Base-by-base conservation (phyloP, 176 grass and related monocot species). In the Urochloa ruziziensis region DNA sequence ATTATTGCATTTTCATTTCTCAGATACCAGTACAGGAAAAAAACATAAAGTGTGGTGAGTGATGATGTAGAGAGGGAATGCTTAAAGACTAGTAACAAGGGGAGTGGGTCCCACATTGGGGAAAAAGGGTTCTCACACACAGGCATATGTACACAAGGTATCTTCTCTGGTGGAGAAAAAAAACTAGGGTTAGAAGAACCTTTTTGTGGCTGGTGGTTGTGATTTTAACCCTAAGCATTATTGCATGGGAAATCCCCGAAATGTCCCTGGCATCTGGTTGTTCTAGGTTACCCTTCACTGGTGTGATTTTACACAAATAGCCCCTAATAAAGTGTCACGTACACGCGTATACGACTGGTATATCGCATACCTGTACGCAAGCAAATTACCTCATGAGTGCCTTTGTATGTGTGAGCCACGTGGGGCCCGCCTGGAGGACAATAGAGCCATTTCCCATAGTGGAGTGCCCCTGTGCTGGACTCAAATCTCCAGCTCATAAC, bases 61-160 rank as follows among this genome's bases (percentile, higher is more conserved):
- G 73, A 83, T 90, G 87, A 87, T 93, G 91, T 84, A 81, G 82
- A 86, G 77, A 83, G 67, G 51, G 53, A 54, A 77, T 84, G 67
- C 77, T 80, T 89, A 83, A 90, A 86, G 84, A 48, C 69, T 64
- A 83, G 85, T 73, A 87, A 63, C 78, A 86, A 36, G 16, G 48
- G 54, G 46, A 30, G 69, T 87, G 84, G 80, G 88, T 43, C 84
- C 84, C 88, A 90, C 80, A 78, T 63, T 46, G 18, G 70, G 78
- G 60, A 10, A 73, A 84, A 86, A 71, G 51, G 44, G 53, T 81
- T 75, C 80, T 83, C 80, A 34, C 68, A 8, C 53, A 39, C 54
- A 63, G 43, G 13, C 67, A 76, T 81, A 68, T 75, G 51, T 35
- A 70, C 78, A 70, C 37, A 76, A 69, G 78, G 85, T 87, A 82